A percentile compares a stretch with the other conserved stretches of the same genome.
These are phyloP conservation scores for Mortierella hygrophila DNA, from an alignment of 192 early-diverging fungal genomes.

Conservation along the genomic window DNA sequence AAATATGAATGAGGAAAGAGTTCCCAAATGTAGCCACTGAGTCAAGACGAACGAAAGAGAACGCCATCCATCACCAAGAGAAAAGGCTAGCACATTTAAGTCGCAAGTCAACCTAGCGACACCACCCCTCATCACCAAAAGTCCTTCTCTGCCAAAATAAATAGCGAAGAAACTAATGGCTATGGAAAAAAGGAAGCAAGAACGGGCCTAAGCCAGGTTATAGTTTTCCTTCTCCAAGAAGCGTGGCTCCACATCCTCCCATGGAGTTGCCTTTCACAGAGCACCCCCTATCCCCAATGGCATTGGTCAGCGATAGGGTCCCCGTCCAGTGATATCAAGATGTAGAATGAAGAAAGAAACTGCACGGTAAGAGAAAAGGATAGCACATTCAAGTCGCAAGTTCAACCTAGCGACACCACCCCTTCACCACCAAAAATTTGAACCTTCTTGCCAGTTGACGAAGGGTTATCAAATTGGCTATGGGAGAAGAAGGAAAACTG, in stretches of 20 bases:
- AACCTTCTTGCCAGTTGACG: neutral
- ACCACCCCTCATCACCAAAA: conserved; percentile 7
- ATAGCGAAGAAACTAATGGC: neutral
- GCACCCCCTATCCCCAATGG: neutral
- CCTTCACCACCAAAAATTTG: neutral
- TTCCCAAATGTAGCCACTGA: neutral
- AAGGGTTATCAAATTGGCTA: neutral
- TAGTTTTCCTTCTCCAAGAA: neutral
- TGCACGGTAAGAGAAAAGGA: conserved; percentile 4
- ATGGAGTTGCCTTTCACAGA: neutral
- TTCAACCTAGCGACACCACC: conserved; percentile 15
- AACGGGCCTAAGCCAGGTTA: neutral
- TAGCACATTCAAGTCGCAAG: conserved; percentile 15
- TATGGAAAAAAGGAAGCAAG: conserved; percentile 2
- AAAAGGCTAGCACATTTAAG: conserved; percentile 15
- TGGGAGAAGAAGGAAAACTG: neutral
- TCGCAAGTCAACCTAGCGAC: conserved; percentile 15
- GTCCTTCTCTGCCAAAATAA: neutral
- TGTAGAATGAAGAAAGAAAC: neutral
- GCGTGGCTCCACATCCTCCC: neutral
- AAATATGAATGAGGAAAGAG: neutral
- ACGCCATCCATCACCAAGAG: neutral
- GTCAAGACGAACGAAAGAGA: neutral
- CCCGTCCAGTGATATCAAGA: neutral
- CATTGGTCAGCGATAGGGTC: neutral